Conservation (phyloP, 306 rosid species). For the Lotus japonicus region DNA sequence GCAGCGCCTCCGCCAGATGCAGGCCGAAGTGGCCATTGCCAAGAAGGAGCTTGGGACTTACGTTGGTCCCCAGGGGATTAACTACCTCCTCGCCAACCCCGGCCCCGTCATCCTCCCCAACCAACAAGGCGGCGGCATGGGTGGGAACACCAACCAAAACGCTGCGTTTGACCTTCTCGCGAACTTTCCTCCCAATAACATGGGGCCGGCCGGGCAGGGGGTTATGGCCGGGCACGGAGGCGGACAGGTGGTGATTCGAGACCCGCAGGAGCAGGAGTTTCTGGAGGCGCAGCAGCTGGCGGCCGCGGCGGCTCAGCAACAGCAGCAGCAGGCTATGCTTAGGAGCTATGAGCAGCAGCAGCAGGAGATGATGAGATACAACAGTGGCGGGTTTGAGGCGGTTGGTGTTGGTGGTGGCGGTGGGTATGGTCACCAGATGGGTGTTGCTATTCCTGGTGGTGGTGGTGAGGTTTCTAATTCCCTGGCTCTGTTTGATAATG, state of each 20-base stretch:
- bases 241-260: too few species aligned
- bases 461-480: conserved; percentile 27
- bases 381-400: conserved; percentile 28
- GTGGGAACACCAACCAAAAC: too few species aligned
- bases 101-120: too few species aligned
- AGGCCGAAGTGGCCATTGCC: conserved; percentile 34
- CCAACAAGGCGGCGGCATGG: too few species aligned
- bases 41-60: conserved; percentile 45
- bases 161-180: too few species aligned
- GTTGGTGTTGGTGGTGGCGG: background rate
- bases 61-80: conserved; percentile 39
- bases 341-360: conserved; percentile 34
- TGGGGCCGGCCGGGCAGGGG: too few species aligned
- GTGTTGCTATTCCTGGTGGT: too few species aligned
- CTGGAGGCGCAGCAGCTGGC: background rate
- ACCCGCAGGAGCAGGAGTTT: too few species aligned
- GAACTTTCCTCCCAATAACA: too few species aligned
- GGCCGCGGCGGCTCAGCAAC: background rate
- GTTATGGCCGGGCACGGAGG: too few species aligned
- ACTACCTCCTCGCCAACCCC: conserved; percentile 19
- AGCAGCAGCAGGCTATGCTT: conserved; percentile 15
- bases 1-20: conserved; percentile 35
- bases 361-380: conserved; percentile 31
- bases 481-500: conserved; percentile 39
- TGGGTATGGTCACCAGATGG: conserved; percentile 10